Evolutionary conservation across 1,139 yeast species (phyloP).

Genomic region (Scheffersomyces segobiensis): DNA sequence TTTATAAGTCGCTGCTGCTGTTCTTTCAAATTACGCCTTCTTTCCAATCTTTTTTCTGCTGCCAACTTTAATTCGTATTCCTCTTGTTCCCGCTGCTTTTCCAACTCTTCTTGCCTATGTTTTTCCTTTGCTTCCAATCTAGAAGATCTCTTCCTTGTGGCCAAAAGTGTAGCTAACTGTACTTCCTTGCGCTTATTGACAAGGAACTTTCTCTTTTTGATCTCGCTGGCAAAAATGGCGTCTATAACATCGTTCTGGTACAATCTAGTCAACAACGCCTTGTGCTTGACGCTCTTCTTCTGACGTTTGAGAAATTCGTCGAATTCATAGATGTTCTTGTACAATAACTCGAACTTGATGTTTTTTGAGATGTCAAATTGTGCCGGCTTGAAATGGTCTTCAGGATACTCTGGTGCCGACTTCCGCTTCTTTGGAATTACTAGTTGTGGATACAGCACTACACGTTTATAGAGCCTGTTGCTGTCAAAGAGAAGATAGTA

Average conservation of each 20-base stretch:
- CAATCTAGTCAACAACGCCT: constrained; percentile 20
- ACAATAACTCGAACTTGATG: constrained; percentile 33
- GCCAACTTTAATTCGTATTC: constrained; percentile 32
- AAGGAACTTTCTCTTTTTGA: constrained; percentile 41
- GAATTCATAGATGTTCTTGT: constrained; percentile 34
- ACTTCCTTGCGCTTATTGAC: constrained; percentile 47
- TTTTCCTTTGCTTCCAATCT: constrained; percentile 48
- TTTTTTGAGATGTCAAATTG: constrained; percentile 31
- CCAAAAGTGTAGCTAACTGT: constrained; percentile 47
- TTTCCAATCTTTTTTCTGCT: constrained; percentile 39
- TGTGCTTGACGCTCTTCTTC: constrained; percentile 18
- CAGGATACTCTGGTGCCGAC: constrained; percentile 36
- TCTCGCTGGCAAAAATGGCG: constrained; percentile 21
- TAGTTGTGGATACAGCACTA: constrained; percentile 30
- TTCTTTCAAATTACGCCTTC: constrained; percentile 29
- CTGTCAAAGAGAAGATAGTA: constrained; percentile 46
- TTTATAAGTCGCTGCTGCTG: constrained; percentile 12
- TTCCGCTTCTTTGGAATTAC: constrained; percentile 43
- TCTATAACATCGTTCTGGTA: constrained; percentile 22
- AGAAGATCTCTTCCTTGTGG: constrained; percentile 33
- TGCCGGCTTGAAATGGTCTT: constrained; percentile 22
- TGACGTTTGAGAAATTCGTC: constrained; percentile 20
- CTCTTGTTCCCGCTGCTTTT: constrained; percentile 28
- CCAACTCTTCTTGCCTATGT: constrained; percentile 40
- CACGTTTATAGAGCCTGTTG: constrained; percentile 44